Conservation (phyloP, 1,284 basidiomycete genomes). For the Malassezia arunalokei region DNA sequence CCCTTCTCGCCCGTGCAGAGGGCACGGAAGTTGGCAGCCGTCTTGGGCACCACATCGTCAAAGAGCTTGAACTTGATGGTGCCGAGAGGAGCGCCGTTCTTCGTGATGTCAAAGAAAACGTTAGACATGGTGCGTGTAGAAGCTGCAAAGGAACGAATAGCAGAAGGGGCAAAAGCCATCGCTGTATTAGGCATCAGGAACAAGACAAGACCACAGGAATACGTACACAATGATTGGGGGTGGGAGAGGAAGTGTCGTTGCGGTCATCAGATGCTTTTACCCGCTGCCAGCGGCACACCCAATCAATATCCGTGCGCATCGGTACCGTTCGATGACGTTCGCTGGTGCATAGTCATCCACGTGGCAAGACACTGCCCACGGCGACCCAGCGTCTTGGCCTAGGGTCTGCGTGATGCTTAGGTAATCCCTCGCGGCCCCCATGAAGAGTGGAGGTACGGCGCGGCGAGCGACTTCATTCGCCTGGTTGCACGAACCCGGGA, state of each 20-base stretch:
- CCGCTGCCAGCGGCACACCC: neutral
- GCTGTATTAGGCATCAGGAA: conserved; percentile 13
- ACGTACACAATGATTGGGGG: conserved; percentile 5
- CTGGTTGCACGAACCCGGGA: too few species aligned
- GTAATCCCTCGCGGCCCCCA: too few species aligned
- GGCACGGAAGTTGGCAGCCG: conserved; percentile 46
- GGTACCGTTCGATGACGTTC: conserved; percentile 12
- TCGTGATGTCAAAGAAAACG: conserved; percentile 61
- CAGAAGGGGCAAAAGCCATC: conserved; percentile 25
- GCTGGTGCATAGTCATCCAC: neutral
- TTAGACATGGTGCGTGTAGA: conserved; percentile 47
- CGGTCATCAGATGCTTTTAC: neutral
- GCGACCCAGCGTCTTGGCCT: neutral
- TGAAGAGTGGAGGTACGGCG: too few species aligned
- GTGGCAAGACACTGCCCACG: neutral
- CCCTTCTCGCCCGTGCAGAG: conserved; percentile 63
- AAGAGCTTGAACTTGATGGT: conserved; percentile 41
- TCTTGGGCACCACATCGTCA: conserved; percentile 32
- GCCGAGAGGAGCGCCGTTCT: conserved; percentile 46
- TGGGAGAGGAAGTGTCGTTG: neutral
- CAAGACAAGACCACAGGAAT: neutral
- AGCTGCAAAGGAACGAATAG: conserved; percentile 34
- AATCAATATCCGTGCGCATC: conserved; percentile 8
- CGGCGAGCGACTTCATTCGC: too few species aligned
- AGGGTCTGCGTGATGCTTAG: too few species aligned